Evolutionary conservation across 2,329 filamentous ascomycete genomes (phyloP).

Genomic region (Alternaria incomplexa): DNA sequence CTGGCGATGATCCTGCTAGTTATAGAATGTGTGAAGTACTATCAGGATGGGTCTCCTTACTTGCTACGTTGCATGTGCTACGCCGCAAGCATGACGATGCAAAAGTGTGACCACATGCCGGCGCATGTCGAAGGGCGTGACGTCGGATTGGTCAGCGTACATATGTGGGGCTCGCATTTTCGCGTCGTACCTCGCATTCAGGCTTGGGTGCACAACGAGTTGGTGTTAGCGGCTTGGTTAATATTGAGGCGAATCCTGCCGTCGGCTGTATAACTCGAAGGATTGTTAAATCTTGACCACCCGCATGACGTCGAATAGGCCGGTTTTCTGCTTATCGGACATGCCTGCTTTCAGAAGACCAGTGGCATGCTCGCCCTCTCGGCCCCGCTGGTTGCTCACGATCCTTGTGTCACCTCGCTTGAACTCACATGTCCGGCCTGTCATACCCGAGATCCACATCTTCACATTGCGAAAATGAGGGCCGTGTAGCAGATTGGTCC

Average conservation of each 20-base stretch:
- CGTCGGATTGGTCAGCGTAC: constrained; percentile 20
- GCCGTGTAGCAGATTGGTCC: constrained; percentile 55
- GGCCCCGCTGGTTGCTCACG: constrained; percentile 55
- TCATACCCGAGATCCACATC: constrained; percentile 56
- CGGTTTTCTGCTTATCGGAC: constrained; percentile 34
- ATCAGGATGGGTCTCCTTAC: background rate
- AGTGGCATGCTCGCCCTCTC: constrained; percentile 39
- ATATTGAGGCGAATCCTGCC: background rate
- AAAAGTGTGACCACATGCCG: background rate
- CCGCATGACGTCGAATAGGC: constrained; percentile 36
- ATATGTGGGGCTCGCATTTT: constrained; percentile 16
- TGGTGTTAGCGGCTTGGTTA: background rate
- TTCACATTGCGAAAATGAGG: constrained; percentile 33
- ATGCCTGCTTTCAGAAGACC: constrained; percentile 33
- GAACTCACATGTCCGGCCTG: constrained; percentile 53
- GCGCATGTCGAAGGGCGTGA: background rate
- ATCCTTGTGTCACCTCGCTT: constrained; percentile 43
- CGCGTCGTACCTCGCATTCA: constrained; percentile 3
- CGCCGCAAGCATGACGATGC: background rate
- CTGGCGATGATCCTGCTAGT: background rate
- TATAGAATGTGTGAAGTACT: too few species aligned
- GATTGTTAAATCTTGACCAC: constrained; percentile 22
- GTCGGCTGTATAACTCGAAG: background rate
- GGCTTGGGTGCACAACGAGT: background rate
- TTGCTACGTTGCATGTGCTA: background rate